phyloP scores from a whole-genome alignment of 2,329 filamentous ascomycete genomes.

The Ophiocordyceps polyrhachis-furcata region DNA sequence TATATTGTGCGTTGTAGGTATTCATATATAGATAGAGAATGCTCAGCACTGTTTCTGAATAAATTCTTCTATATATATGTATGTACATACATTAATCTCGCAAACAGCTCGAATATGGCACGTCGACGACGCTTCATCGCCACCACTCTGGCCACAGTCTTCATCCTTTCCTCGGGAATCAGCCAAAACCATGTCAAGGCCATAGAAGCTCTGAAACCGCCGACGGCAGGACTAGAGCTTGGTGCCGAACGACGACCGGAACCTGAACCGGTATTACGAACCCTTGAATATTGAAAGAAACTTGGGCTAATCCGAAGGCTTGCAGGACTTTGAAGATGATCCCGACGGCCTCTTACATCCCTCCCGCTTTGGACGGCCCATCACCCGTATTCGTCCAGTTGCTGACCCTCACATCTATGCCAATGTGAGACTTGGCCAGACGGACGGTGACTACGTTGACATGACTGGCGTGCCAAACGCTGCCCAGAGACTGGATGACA shows the following conservation, averaged over 20 bases:
- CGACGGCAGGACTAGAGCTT: background rate
- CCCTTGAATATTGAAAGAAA: background rate
- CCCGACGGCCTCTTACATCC: background rate
- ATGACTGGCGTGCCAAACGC: background rate
- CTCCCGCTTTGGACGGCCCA: background rate
- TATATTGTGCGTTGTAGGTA: no score
- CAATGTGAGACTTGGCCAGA: background rate
- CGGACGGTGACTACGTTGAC: background rate
- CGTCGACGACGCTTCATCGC: background rate
- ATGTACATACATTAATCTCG: background rate
- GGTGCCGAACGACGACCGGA: background rate
- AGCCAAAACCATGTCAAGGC: background rate
- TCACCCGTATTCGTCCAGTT: background rate
- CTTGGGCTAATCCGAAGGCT: background rate
- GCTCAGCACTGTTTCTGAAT: no score
- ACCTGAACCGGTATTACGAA: background rate
- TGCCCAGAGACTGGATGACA: no score
- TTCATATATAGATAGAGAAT: no score
- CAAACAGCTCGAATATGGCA: background rate
- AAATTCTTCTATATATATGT: no score
- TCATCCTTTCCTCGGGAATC: background rate
- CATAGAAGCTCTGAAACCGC: background rate
- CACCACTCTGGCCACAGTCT: background rate
- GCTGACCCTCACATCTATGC: background rate
- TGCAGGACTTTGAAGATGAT: background rate